phyloP scores from a whole-genome alignment of 2,329 filamentous ascomycete species.

The Orbilia ellipsospora region DNA sequence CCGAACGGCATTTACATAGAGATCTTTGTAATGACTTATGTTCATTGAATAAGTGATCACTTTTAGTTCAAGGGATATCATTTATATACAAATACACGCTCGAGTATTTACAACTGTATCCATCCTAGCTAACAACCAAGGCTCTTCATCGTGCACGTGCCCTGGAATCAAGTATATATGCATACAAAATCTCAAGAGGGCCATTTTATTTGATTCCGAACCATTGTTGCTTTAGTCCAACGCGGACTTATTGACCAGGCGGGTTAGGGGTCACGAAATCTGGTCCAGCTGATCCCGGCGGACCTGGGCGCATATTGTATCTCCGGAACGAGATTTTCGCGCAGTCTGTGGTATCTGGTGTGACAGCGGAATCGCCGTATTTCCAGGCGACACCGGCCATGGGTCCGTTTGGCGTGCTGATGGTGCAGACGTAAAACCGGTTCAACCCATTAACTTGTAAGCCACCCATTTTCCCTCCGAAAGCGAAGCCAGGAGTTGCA shows the following conservation, averaged over 20 bases:
- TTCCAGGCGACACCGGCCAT: conserved; percentile 29
- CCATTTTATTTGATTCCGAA: background rate
- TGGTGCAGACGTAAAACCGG: conserved; percentile 31
- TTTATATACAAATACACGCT: too few species aligned
- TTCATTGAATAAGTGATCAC: too few species aligned
- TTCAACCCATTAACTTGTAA: conserved; percentile 21
- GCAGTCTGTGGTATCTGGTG: conserved; percentile 25
- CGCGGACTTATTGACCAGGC: conserved; percentile 3
- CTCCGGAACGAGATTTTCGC: conserved; percentile 12
- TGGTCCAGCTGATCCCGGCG: background rate
- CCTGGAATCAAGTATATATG: too few species aligned
- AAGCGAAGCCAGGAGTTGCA: conserved; percentile 14
- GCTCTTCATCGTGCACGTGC: too few species aligned
- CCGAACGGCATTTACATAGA: too few species aligned
- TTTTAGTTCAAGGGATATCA: too few species aligned
- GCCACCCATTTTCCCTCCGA: conserved; percentile 10
- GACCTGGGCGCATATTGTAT: conserved; percentile 4
- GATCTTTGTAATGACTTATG: too few species aligned
- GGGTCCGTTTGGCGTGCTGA: conserved; percentile 27
- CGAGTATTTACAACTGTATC: too few species aligned
- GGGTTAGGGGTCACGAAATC: background rate
- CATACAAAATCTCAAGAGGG: too few species aligned
- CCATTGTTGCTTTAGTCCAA: background rate
- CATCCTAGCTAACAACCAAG: too few species aligned
- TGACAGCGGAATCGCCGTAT: conserved; percentile 6